Base-by-base conservation (phyloP, 768 basidiomycete species). In the Amanita pallidorosea region DNA sequence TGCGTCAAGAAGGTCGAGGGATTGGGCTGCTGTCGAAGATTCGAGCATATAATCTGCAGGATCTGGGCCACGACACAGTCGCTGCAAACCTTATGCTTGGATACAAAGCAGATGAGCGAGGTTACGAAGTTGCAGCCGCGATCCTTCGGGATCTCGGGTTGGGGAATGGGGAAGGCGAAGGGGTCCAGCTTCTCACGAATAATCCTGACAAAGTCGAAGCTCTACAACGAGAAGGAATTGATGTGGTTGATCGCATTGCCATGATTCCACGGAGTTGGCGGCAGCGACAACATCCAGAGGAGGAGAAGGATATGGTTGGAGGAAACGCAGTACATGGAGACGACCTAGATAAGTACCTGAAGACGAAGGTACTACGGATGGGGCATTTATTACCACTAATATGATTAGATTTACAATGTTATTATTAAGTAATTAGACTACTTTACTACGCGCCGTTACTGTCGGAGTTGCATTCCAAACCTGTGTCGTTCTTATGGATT, bases 31-130 rank as follows among this genome's bases (percentile, higher is more conserved):
- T 97, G 34, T 93, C 92, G 45, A 99, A 99, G 67, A 88, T 99
- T 53, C 80, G 88, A 31, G 96, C 96, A 12, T 99, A 99, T 70
- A 99, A 99, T 63, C 73, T 98, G 17, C 96, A 98, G 65, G 96
- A 99, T 64, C 70, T 99, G 46, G 96, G 96, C 0, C 90, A 97
- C 62, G 96, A 98, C 68, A 99, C 96, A n/a, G 96, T 99, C 57
- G 84, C 88, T 4, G 96, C 96, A 23, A 99, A 99, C 65, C 70
- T 98, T 35, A 79, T 96, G 76, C 81, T 99, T 27, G 96, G 96
- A 2, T 89, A 96, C 65, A 76, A 81, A 53, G 94, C 96, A 5
- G 96, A 99, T 63, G 88, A 95, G 65, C 79, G 96, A 31, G 84
- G 83, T 20, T 99, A 98, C 66, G 91, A 87, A 56, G 74, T 98